Evolutionary conservation across 495 filamentous ascomycete species (phyloP).

Genomic region (Xylaria flabelliformis): DNA sequence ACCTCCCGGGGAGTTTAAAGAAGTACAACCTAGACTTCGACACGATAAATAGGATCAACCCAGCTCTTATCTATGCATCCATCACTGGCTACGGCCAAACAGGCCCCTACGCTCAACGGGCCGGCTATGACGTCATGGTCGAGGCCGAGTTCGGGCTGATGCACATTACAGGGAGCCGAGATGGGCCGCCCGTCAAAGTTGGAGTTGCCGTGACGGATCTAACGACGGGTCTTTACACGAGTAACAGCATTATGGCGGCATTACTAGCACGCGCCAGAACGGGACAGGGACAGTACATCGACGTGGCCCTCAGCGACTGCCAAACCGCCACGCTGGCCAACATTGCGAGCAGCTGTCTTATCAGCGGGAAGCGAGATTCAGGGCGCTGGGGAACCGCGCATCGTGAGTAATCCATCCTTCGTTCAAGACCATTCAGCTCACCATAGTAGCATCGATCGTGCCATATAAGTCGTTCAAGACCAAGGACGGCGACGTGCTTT

Average conservation of each 20-base stretch:
- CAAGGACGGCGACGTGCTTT: conserved; percentile 86
- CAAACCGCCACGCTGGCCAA: conserved; percentile 93
- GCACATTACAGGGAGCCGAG: conserved; percentile 91
- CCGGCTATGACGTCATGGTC: conserved; percentile 99
- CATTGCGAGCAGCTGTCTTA: conserved; percentile 88
- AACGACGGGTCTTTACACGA: conserved; percentile 96
- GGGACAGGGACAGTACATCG: conserved; percentile 83
- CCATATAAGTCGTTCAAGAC: conserved; percentile 94
- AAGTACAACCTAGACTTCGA: conserved; percentile 91
- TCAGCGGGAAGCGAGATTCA: conserved; percentile 84
- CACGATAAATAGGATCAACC: conserved; percentile 79
- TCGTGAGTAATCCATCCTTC: conserved; percentile 62
- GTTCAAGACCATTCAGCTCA: background rate
- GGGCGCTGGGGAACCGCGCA: conserved; percentile 96
- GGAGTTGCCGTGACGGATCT: conserved; percentile 96
- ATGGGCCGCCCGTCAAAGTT: conserved; percentile 94
- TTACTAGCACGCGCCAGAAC: conserved; percentile 68
- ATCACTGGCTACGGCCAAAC: conserved; percentile 83
- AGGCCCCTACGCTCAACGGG: conserved; percentile 85
- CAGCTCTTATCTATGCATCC: conserved; percentile 69
- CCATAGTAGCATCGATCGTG: conserved; percentile 82
- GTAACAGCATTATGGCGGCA: conserved; percentile 95
- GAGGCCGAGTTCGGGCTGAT: conserved; percentile 98
- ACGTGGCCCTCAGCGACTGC: conserved; percentile 88
- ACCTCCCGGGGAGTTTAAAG: conserved; percentile 86